Base-by-base conservation (phyloP, 495 filamentous ascomycete genomes). In the Aspergillus haitiensis region DNA sequence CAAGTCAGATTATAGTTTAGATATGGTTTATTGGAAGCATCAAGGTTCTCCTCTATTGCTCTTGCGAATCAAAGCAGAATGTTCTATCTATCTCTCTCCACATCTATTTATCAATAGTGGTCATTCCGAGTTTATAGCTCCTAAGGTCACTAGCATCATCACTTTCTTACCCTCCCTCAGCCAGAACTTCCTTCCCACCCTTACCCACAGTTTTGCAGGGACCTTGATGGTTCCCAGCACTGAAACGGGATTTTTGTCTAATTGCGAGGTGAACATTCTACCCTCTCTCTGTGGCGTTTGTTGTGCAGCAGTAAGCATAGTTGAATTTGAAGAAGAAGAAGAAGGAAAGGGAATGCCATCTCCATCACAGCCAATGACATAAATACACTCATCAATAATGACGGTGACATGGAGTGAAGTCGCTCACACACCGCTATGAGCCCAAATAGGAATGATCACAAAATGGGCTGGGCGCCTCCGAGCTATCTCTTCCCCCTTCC, bases 341-440 rank as follows among this genome's bases (percentile, higher is more conserved):
- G 21, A 3, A 3, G 21, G 3, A 27, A 3, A 27, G 3, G 21
- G 3, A 27, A 27, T 27, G 21, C 21, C 3, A 27, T 27, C 3
- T 27, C 21, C 21, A 27, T 27, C 3, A 27, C 21, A 27, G 21
- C 21, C 1, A 27, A 1, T 27, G 21, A 27, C 21, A 27, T 27
- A 27, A 27, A 27, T 27, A 27, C 21, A 78, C 72, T 87, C 86
- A 72, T 91, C 90, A 61, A 91, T 84, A 61, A 91, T 84, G 33
- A 91, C 64, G 3, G 21, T 3, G 21, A 3, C 3, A 27, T 27
- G 21, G 21, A 27, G 21, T 27, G 21, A 27, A 1, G 87, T 90
- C 2, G 88, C 88, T 35, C 91, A 70, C 11, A 93, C 61, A 7
- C 77, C 77, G 0, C 21, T 27, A 27, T 27, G 21, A 27, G 21